Percentiles rank a stretch among this genome's conserved stretches.
Conservation (phyloP, 805 yeast species). For the Suhomyces pyralidae region DNA sequence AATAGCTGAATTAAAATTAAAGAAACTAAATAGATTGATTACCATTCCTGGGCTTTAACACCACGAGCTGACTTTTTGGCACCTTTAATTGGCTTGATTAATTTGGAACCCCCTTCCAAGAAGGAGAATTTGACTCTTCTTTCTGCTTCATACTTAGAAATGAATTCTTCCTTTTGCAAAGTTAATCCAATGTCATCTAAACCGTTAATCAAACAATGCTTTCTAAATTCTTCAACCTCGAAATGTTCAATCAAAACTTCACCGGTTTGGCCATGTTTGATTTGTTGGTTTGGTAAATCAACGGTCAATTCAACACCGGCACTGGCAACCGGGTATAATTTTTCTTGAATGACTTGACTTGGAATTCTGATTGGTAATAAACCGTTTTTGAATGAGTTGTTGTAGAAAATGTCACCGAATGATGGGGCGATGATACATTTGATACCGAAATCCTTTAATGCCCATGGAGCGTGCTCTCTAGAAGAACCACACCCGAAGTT, state of each 20-base stretch:
- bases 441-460: slow-evolving; percentile 95
- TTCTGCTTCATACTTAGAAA: slow-evolving; percentile 65
- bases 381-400: slow-evolving; percentile 95
- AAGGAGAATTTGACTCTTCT: slow-evolving; percentile 84
- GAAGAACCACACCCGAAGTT: slow-evolving; percentile 99
- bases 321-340: slow-evolving; percentile 76
- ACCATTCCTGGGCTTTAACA: slow-evolving; percentile 74
- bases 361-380: slow-evolving; percentile 90
- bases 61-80: slow-evolving; percentile 68
- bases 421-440: slow-evolving; percentile 95
- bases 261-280: slow-evolving; percentile 59
- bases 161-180: slow-evolving; percentile 79
- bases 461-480: slow-evolving; percentile 99
- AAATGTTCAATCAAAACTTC: slow-evolving; percentile 73
- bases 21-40: slow-evolving; percentile 9
- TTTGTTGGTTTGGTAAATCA: slow-evolving; percentile 85
- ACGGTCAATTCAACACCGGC: slow-evolving; percentile 69
- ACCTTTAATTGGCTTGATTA: slow-evolving; percentile 63
- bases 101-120: slow-evolving; percentile 83
- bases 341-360: slow-evolving; percentile 65
- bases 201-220: slow-evolving; percentile 91
- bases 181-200: slow-evolving; percentile 97
- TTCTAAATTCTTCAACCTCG: slow-evolving; percentile 87
- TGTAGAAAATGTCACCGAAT: slow-evolving; percentile 96
- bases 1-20: not conserved